Evolutionary conservation across 805 yeast species (phyloP), one percentile per base, ranked within the genome.

Genomic region (Myxozyma monticola): DNA sequence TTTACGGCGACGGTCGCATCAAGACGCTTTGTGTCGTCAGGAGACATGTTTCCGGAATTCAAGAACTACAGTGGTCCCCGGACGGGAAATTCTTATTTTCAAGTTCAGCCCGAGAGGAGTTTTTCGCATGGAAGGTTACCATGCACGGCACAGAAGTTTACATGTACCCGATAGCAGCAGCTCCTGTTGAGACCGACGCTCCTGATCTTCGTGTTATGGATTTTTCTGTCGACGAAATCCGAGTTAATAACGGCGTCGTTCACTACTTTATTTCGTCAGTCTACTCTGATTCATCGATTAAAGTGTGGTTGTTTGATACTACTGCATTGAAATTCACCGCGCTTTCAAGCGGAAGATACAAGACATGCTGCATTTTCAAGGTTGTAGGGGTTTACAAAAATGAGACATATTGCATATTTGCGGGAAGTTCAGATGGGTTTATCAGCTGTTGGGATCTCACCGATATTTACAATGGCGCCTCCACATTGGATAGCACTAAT

Each of bases 181-280:
- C 90, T 25, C 79, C 78, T 2, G 80, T 88, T 1, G 70, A 76
- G 1, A 66, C 75, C 8, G 74, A 73, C 12, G 78, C 79, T 49
- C 95, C 96, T 0, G 98, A 93, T 66, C 72, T 93, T 54, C 74
- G 99, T 57, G 81, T 91, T 48, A 91, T 89, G 96, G 96, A 86
- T 66, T 84, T 89, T 62, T 84, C 78, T 36, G 69, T 75, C 1
- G 61, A 62, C n/a, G 47, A 45, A 0, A 47, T 59, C 14, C 34
- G 42, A 6, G 42, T 34, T 1, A n/a, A n/a, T n/a, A 61, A 60
- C 4, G 50, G 31, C 5, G 22, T 14, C 7, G 15, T 2, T 60
- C 45, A 65, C 2, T 77, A 79, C 57, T 59, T 81, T 1, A 60
- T 90, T 6, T 77, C 79, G 1, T 78, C 88, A 0, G 95, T 85